Evolutionary conservation across 768 basidiomycete species (phyloP).

Genomic region (Naematelia encephala): DNA sequence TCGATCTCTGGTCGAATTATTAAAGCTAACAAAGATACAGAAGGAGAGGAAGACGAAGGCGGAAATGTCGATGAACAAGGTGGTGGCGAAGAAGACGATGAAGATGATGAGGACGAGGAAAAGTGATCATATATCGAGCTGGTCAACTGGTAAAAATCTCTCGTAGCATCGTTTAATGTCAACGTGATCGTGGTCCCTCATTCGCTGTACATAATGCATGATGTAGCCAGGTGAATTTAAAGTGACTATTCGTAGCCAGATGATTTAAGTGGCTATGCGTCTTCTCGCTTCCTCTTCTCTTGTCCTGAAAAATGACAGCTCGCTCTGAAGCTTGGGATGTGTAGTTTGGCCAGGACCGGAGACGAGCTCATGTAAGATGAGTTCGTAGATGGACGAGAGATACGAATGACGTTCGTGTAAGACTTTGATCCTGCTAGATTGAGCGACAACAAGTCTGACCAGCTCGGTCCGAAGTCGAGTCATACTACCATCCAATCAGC

Average conservation of each 20-base stretch:
- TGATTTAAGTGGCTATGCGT: conserved; percentile 44
- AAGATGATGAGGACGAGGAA: conserved; percentile 21
- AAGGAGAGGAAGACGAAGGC: conserved; percentile 4
- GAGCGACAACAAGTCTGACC: conserved; percentile 67
- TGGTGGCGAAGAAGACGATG: conserved; percentile 17
- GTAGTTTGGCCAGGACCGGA: conserved; percentile 60
- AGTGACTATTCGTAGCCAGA: no score
- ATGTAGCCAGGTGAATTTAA: not conserved
- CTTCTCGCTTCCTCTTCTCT: conserved; percentile 72
- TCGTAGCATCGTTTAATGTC: no score
- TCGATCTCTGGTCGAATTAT: not conserved
- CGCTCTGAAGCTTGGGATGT: conserved; percentile 80
- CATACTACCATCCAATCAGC: conserved; percentile 68
- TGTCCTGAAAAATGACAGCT: conserved; percentile 81
- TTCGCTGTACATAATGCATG: not conserved
- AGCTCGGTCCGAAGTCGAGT: conserved; percentile 81
- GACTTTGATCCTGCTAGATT: conserved; percentile 68
- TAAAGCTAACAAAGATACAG: not conserved
- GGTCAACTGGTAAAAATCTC: no score
- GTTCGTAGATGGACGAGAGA: conserved; percentile 69
- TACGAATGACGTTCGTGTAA: conserved; percentile 63
- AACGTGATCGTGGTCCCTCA: not conserved
- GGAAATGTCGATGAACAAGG: conserved; percentile 17
- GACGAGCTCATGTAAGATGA: conserved; percentile 65
- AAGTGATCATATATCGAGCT: not conserved